Evolutionary conservation across 2,329 filamentous ascomycete genomes (phyloP), one percentile per base, ranked within the genome.

Genomic region (Fusarium penzigii): DNA sequence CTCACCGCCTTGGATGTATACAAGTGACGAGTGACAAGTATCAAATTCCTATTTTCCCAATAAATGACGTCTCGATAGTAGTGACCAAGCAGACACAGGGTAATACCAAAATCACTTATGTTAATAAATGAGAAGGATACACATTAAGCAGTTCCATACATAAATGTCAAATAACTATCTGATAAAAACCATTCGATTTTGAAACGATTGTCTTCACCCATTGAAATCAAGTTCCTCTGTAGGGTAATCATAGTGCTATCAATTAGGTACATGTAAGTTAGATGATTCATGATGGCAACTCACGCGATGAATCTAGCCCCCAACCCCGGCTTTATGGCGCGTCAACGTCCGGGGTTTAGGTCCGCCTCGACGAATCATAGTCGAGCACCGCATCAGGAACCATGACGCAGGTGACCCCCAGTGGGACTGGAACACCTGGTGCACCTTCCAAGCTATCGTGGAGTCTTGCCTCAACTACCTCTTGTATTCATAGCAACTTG

Each of bases 321-420:
- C 32, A 34, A 58, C 57, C 57, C 57, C 44, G 40, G 46, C 16
- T 13, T 44, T 17, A 16, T 12, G 29, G 46, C 41, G 49, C 57
- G 51, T 52, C 46, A 49, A 51, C 52, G 49, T 50, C 48, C 41
- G 42, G 57, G 39, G 32, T 4, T 44, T 25, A 44, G 32, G 16
- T 38, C 32, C 49, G 46, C 16, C 10, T 44, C 36, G 40, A 14
- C 61, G 48, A 62, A 64, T 64, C 43, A 56, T 48, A 55, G 16
- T 14, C 29, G 29, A 14, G 8, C 5, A 11, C 20, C 34, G 38
- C 46, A 34, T 44, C 32, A 40, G 39, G 51, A 52, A 48, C 49
- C 48, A 64, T 64, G 61, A 64, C 61, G 61, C 61, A 63, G 55
- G 53, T 64, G 59, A 63, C 57, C 51, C n/a, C n/a, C n/a, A n/a